Conservation (phyloP, 805 yeast genomes). For the Ogataea siamensis region DNA sequence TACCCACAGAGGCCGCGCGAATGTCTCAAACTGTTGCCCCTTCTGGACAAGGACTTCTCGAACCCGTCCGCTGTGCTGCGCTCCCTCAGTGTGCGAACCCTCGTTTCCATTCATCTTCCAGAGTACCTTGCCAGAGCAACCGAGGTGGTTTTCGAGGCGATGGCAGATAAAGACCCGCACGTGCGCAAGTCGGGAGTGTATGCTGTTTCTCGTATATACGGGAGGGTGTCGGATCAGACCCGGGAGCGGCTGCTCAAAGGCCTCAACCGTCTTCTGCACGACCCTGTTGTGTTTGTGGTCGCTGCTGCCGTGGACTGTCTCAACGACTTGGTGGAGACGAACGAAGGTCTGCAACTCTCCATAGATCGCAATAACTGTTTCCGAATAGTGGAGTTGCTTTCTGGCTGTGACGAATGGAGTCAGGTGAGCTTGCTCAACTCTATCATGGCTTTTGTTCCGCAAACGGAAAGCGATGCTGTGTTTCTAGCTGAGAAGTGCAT, state of each 20-base stretch:
- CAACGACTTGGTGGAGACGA: slow-evolving; percentile 57
- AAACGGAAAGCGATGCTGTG: slow-evolving; percentile 61
- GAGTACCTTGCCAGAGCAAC: slow-evolving; percentile 50
- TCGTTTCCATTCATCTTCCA: slow-evolving; percentile 56
- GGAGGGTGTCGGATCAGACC: slow-evolving; percentile 47
- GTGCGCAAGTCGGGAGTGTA: slow-evolving; percentile 70
- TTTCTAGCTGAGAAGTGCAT: slow-evolving; percentile 59
- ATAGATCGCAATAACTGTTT: slow-evolving; percentile 50
- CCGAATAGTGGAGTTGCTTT: slow-evolving; percentile 39
- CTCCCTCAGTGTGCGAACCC: slow-evolving; percentile 61
- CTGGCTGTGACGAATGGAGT: slow-evolving; percentile 65
- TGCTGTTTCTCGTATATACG: slow-evolving; percentile 66
- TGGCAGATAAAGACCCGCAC: slow-evolving; percentile 50
- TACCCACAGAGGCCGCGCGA: slow-evolving; percentile 56
- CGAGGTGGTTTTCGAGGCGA: slow-evolving; percentile 33
- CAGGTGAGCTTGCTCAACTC: slow-evolving; percentile 66
- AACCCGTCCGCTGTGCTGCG: slow-evolving; percentile 44
- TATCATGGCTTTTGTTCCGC: slow-evolving; percentile 69
- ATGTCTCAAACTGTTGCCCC: slow-evolving; percentile 54
- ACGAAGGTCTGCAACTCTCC: slow-evolving; percentile 47
- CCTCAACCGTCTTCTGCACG: slow-evolving; percentile 54
- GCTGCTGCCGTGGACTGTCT: slow-evolving; percentile 72
- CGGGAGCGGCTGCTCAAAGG: slow-evolving; percentile 42
- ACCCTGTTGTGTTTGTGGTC: slow-evolving; percentile 57
- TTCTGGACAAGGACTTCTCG: slow-evolving; percentile 50